Conservation (phyloP, 306 rosid genomes). For the Castanopsis chinensis region DNA sequence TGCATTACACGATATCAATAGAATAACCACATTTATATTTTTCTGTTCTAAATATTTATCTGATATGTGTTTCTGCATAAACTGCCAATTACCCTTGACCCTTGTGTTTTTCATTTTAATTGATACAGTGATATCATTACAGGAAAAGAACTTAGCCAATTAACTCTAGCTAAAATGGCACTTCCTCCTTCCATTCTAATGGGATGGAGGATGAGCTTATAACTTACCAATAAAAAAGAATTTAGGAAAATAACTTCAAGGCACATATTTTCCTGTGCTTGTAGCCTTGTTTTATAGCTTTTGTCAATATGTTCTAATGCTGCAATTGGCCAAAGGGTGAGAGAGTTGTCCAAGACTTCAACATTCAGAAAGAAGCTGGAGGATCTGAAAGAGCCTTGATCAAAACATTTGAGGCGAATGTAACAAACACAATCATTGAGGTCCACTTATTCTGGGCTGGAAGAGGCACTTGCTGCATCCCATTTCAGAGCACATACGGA, state of each 20-base stretch:
- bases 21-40: neutral
- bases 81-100: neutral
- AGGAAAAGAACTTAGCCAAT: neutral
- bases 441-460: constrained; percentile 40
- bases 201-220: no score
- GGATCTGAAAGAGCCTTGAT: constrained; percentile 31
- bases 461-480: constrained; percentile 48
- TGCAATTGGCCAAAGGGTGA: constrained; percentile 26
- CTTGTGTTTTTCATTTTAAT: neutral
- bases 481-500: constrained; percentile 37
- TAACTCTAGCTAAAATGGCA: no score
- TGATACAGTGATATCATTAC: neutral
- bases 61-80: neutral
- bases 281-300: neutral
- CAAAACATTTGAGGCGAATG: constrained; percentile 23
- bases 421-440: constrained; percentile 27
- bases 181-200: no score
- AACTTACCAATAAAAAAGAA: no score
- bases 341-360: constrained; percentile 29
- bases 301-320: neutral
- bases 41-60: neutral
- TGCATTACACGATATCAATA: neutral
- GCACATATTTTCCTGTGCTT: neutral
- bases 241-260: no score
- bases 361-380: constrained; percentile 36